Base-by-base conservation (phyloP, 352 stramenopile species). In the Ophiocytium majus region DNA sequence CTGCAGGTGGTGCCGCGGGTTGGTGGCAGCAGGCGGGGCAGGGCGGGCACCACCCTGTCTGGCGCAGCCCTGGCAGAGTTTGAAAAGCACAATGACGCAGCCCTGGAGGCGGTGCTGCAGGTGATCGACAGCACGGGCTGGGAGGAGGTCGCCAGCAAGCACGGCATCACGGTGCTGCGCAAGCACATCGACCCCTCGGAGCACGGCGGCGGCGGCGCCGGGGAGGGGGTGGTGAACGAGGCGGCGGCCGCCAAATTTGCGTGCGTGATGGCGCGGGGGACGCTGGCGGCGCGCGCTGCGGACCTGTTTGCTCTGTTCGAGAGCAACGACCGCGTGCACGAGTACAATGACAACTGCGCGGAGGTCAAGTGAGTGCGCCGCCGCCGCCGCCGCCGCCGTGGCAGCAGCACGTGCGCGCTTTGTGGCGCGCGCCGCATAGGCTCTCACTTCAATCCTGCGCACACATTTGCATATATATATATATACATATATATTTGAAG, bases 331-430 rank as follows among this genome's bases (percentile, higher is more conserved):
- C 43, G 82, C n/a, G 85, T 89, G 14, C 28, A 76, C 14, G 84
- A 88, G 71, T 88, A 88, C 84, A 88, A 88, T 49, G 84, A 88
- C 35, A 82, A 88, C 84, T 88, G 84, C 78, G 35, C 49, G 50
- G 84, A 88, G 33, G 84, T 88, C 32, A 78, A 17, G 66, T 78
- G 35, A 43, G 43, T 57, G n/a, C n/a, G n/a, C n/a, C n/a, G n/a
- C n/a, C n/a, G n/a, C n/a, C n/a, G n/a, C n/a, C n/a, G n/a, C n/a
- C n/a, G n/a, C n/a, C n/a, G n/a, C n/a, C n/a, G n/a, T n/a, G n/a
- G n/a, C n/a, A n/a, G n/a, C n/a, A n/a, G n/a, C n/a, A n/a, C n/a
- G n/a, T n/a, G n/a, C n/a, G n/a, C n/a, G n/a, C n/a, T n/a, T n/a
- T n/a, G n/a, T n/a, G n/a, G n/a, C n/a, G n/a, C n/a, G n/a, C n/a